Evolutionary conservation across 83 land plant species (phyloP), one percentile per base, ranked within the genome.

Genomic region (Thuja plicata): DNA sequence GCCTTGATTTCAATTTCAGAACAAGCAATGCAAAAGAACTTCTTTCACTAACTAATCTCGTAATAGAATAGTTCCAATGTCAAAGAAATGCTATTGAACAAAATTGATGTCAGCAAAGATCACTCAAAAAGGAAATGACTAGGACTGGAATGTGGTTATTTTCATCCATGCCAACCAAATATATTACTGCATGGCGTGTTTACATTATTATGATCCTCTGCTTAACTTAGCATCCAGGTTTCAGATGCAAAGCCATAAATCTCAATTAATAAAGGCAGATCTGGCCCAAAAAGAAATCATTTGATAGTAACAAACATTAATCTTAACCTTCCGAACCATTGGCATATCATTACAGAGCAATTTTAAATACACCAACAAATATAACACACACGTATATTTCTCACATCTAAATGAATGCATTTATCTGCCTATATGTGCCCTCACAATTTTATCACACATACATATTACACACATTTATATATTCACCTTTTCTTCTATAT

Each of bases 81-180:
- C 74, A 57, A 27, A 88, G 54, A 88, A 19, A 32, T 88, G 88
- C 27, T 83, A 27, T 38, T 17, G 17, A 27, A 1, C 85, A 83
- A 43, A 45, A 46, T 45, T 13, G 85, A 46, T 40, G 55, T 52
- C 48, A 83, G 54, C 19, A 46, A 83, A 46, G 5, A 83, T 48
- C 85, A 83, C 52, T 83, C 85, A 30, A 83, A 83, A 83, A 46
- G 54, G 27, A 83, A 40, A 83, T 46, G 17, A 46, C 17, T 45
- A 83, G 54, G 5, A 52, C 0, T 76, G 40, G 79, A 46, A 83
- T n/a, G n/a, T 27, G 27, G 38, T 45, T 83, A n/a, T 83, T 43
- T 12, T 12, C 40, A 34, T 76, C 40, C 35, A 76, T 35, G 40
- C 79, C 35, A 35, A 76, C 78, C 12, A 73, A 62, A 32, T 3